phyloP scores from a whole-genome alignment of 805 yeast species.

The Torulaspora gathmanii region DNA sequence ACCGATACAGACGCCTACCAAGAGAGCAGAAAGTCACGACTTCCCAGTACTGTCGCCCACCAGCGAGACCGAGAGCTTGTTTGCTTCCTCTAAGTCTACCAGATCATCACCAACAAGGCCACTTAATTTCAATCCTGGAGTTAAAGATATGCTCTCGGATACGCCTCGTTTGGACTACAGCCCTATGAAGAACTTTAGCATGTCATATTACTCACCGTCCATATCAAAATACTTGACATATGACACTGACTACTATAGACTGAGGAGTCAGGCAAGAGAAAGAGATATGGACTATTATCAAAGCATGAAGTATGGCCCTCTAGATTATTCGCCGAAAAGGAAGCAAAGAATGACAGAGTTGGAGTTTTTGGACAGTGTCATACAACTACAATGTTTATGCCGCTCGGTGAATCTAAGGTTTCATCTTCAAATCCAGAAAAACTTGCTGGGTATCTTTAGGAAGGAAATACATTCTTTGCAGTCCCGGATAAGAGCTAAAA shows the following conservation, averaged over 20 bases:
- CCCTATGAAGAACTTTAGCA: constrained; percentile 24
- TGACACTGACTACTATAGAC: constrained; percentile 28
- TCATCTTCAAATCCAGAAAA: constrained; percentile 54
- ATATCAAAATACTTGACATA: constrained; percentile 28
- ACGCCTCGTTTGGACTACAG: constrained; percentile 26
- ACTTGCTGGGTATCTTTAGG: constrained; percentile 54
- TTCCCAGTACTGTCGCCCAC: constrained; percentile 8
- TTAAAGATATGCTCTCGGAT: constrained; percentile 5
- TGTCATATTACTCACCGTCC: constrained; percentile 35
- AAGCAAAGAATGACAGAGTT: constrained; percentile 30
- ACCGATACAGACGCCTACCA: constrained; percentile 2
- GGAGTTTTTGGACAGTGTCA: constrained; percentile 35
- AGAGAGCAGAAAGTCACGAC: background rate
- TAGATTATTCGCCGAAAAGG: constrained; percentile 30
- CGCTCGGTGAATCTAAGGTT: constrained; percentile 68
- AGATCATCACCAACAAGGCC: constrained; percentile 5
- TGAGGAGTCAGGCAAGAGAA: constrained; percentile 29
- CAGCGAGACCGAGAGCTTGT: constrained; percentile 6
- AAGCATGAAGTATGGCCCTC: constrained; percentile 22
- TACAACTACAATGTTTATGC: constrained; percentile 60
- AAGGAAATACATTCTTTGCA: constrained; percentile 48
- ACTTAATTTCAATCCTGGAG: constrained; percentile 14
- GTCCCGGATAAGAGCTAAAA: constrained; percentile 48
- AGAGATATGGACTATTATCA: constrained; percentile 25
- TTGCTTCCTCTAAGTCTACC: constrained; percentile 4